Evolutionary conservation across 139 green algal species (phyloP).

Genomic region (Chlorella sp.): DNA sequence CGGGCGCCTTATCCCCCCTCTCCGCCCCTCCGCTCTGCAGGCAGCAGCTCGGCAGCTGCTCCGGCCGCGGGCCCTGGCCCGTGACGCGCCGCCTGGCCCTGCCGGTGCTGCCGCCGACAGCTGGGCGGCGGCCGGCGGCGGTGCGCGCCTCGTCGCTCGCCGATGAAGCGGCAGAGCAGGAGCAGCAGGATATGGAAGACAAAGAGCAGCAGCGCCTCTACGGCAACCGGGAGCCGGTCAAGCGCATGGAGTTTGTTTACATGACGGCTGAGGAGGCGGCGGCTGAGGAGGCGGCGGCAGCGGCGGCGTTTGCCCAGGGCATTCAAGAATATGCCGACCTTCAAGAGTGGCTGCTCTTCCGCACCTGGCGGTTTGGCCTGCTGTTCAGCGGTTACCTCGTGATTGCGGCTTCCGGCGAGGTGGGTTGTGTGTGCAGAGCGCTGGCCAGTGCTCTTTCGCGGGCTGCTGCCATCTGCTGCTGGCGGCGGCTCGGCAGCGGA

Average conservation of each 20-base stretch:
- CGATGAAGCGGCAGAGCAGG: not conserved
- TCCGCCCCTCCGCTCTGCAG: not conserved
- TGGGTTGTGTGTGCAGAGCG: not conserved
- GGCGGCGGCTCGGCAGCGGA: not conserved
- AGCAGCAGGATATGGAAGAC: not conserved
- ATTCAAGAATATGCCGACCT: constrained; percentile 69
- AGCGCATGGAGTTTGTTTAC: constrained; percentile 21
- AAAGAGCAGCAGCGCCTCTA: not conserved
- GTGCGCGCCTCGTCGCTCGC: not conserved
- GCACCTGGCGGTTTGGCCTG: constrained; percentile 67
- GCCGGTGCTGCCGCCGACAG: not conserved
- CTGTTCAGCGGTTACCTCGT: constrained; percentile 70
- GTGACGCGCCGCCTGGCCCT: not conserved
- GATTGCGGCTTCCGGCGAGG: constrained; percentile 57
- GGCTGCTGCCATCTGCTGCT: not conserved
- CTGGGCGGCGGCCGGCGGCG: not conserved
- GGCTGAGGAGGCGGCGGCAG: constrained; percentile 19
- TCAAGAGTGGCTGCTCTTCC: constrained; percentile 61
- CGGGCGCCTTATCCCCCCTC: not conserved
- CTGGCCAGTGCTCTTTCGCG: not conserved
- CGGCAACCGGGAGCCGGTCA: not conserved
- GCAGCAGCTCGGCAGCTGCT: constrained; percentile 7
- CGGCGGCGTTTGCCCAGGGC: not conserved
- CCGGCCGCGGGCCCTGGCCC: not conserved
- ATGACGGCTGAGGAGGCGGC: constrained; percentile 1